Base-by-base conservation (phyloP, 179 eudicot genomes). In the Spinacia oleracea region DNA sequence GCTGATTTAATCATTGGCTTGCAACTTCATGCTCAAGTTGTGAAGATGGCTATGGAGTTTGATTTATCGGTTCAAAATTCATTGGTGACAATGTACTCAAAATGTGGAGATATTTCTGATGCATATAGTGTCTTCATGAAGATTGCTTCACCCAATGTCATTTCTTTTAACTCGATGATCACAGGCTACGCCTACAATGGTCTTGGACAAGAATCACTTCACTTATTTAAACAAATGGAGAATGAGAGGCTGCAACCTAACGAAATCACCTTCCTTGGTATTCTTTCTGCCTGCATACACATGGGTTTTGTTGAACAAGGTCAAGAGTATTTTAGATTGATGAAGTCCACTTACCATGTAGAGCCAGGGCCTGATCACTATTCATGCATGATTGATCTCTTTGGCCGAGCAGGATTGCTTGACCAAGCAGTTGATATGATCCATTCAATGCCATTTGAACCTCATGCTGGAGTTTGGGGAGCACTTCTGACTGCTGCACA, bases 311-410 rank as follows among this genome's bases (percentile, higher is more conserved):
- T 91, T 51, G 88, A 85, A 43, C 85, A 89, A 82, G 96, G 96
- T 62, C 78, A 86, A 79, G 58, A 67, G 45, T 84, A 70, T 73
- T 90, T 91, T 72, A 79, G 56, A 31, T 82, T 86, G 65, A 90
- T 91, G 96, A 87, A 68, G 73, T 75, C 84, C 55, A 46, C 23
- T 4, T 84, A 82, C 70, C 67, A 81, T 21, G 78, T 90, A 6
- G 90, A 88, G 73, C 93, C 92, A 34, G 83, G 84, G 51, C 83
- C 85, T 73, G 91, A 91, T 83, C 96, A 90, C 78, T 90, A 90
- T 80, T 89, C 92, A 15, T 90, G 96, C 80, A 89, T 89, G 90
- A 89, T 90, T 84, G 89, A 90, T 86, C 91, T 91, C 48, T 85
- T 91, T 60, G 91, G 93, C 18, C 81, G 88, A 82, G 87, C 90